Conservation (phyloP, 1,284 basidiomycete species). For the Marasmius tenuissimus region DNA sequence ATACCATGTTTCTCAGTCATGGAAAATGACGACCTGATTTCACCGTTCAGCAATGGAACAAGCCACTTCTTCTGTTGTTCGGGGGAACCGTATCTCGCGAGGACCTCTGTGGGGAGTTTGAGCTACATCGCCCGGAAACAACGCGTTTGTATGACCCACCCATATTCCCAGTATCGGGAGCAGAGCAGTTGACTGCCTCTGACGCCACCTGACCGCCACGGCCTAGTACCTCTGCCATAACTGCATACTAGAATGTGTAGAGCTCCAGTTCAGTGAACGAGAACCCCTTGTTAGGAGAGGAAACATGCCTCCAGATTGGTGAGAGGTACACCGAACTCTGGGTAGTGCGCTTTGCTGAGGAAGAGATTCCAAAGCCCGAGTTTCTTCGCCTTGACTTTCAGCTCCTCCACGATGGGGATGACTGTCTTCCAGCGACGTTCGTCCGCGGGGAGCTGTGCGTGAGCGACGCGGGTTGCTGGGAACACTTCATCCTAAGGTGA, state of each 20-base stretch:
- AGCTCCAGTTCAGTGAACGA: constrained; percentile 6
- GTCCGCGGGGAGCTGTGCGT: constrained; percentile 83
- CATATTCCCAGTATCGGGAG: constrained; percentile 97
- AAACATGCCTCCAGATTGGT: constrained; percentile 85
- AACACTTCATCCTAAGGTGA: constrained; percentile 76
- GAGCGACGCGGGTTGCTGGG: constrained; percentile 78
- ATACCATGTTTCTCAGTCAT: constrained; percentile 92
- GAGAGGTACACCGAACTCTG: constrained; percentile 83
- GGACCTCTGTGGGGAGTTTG: constrained; percentile 70
- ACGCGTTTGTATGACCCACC: constrained; percentile 45
- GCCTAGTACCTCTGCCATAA: constrained; percentile 95
- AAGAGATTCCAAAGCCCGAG: constrained; percentile 97
- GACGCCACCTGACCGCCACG: constrained; percentile 81
- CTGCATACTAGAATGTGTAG: constrained; percentile 71
- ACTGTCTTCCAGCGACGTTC: constrained; percentile 82
- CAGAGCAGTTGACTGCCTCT: constrained; percentile 89
- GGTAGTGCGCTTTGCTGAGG: constrained; percentile 92
- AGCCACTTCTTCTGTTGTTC: constrained; percentile 95
- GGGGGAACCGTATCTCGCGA: constrained; percentile 88
- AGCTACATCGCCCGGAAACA: constrained; percentile 1
- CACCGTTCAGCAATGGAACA: constrained; percentile 83
- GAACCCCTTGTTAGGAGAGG: not conserved
- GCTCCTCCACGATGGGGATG: constrained; percentile 78
- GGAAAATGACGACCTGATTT: constrained; percentile 91
- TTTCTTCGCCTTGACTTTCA: constrained; percentile 87